phyloP scores from a whole-genome alignment of 164 flowering plant genomes.

The Vitis riparia region DNA sequence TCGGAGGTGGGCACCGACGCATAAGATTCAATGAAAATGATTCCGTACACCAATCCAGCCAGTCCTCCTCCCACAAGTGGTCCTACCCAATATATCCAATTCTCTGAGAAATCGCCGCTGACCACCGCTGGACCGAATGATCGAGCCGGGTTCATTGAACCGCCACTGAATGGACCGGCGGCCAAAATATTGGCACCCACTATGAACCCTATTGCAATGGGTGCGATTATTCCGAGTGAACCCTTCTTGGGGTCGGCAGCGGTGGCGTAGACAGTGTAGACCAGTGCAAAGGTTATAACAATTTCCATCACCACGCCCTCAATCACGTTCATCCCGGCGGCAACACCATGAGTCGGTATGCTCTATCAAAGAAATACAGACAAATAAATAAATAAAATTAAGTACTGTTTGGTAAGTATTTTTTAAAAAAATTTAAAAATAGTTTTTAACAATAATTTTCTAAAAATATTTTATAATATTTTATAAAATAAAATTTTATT shows the following conservation, averaged over 20 bases:
- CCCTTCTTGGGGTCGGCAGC: slow-evolving; percentile 79
- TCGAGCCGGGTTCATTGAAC: slow-evolving; percentile 79
- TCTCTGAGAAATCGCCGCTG: slow-evolving; percentile 43
- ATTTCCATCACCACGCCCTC: slow-evolving; percentile 62
- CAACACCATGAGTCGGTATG: slow-evolving; percentile 50
- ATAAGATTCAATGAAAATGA: slow-evolving; percentile 58
- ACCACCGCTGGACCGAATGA: slow-evolving; percentile 77
- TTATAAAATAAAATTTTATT: too few relatives aligned
- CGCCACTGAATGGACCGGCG: slow-evolving; percentile 75
- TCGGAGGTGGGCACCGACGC: slow-evolving; percentile 40
- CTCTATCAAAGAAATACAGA: slow-evolving; percentile 25
- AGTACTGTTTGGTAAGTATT: too few relatives aligned
- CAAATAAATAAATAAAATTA: too few relatives aligned
- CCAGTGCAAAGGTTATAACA: slow-evolving; percentile 61
- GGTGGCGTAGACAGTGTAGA: slow-evolving; percentile 77
- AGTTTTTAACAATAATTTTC: too few relatives aligned
- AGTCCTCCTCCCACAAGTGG: slow-evolving; percentile 72
- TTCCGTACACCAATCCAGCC: slow-evolving; percentile 65
- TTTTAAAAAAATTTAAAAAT: too few relatives aligned
- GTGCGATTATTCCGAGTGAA: slow-evolving; percentile 57
- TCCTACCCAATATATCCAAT: slow-evolving; percentile 82
- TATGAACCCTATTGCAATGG: slow-evolving; percentile 75
- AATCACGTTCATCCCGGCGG: slow-evolving; percentile 33
- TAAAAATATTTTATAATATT: too few relatives aligned
- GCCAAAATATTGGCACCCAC: slow-evolving; percentile 78